Evolutionary conservation across 192 early-diverging fungal genomes (phyloP).

Genomic region (Dissophora ornata): DNA sequence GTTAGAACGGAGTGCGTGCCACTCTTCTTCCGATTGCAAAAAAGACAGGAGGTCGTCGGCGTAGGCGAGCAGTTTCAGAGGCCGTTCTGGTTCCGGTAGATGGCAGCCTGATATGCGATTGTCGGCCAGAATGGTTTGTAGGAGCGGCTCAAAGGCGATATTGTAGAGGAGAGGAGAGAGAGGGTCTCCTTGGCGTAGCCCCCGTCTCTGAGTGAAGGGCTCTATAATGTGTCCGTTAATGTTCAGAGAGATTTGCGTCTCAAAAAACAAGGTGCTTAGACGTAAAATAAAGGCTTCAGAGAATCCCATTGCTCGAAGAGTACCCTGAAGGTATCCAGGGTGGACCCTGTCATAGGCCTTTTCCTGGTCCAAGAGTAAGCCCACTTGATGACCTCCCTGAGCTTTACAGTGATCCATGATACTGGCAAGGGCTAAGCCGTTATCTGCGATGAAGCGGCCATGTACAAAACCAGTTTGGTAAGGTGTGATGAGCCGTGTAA

Average conservation of each 20-base stretch:
- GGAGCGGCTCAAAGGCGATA: constrained; percentile 39
- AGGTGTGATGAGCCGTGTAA: constrained; percentile 3
- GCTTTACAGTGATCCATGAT: not conserved
- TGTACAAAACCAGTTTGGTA: constrained; percentile 24
- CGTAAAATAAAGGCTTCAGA: not conserved
- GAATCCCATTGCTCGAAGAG: not conserved
- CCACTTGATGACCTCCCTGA: not conserved
- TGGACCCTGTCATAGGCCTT: constrained; percentile 52
- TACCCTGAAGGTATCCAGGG: constrained; percentile 6
- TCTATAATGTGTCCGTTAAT: constrained; percentile 24
- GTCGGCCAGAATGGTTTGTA: constrained; percentile 2
- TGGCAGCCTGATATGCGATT: not conserved
- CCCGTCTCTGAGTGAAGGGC: constrained; percentile 22
- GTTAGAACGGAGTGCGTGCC: not conserved
- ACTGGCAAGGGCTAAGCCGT: not conserved
- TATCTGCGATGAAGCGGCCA: constrained; percentile 25
- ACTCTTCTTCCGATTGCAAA: constrained; percentile 1
- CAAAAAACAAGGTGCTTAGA: constrained; percentile 28
- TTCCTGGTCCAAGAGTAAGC: constrained; percentile 43
- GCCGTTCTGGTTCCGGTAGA: not conserved
- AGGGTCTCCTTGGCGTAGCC: constrained; percentile 52
- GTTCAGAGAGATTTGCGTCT: constrained; percentile 23
- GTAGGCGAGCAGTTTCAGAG: constrained; percentile 21
- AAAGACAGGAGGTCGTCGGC: constrained; percentile 43
- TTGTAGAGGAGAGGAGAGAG: constrained; percentile 42